These are phyloP conservation scores for Nemania serpens DNA, from an alignment of 2,329 filamentous ascomycete genomes.

Conservation along the genomic window DNA sequence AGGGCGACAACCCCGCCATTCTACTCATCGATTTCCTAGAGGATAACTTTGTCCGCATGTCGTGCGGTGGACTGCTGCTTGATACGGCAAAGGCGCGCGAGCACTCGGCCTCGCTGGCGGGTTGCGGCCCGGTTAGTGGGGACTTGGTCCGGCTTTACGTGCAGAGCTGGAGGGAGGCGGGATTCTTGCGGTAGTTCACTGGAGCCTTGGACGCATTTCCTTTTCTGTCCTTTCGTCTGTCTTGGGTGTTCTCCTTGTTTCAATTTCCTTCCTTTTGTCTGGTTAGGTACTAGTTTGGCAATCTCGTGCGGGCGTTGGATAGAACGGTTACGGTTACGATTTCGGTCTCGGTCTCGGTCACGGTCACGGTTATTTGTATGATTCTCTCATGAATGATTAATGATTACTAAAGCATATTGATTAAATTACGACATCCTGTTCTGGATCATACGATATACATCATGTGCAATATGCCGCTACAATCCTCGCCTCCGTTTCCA, in stretches of 20 bases:
- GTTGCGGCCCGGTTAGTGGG: slow-evolving; percentile 41
- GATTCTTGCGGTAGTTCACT: slow-evolving; percentile 18
- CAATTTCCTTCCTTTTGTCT: neutral
- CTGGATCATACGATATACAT: too few relatives aligned
- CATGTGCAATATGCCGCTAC: too few relatives aligned
- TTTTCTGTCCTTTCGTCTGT: neutral
- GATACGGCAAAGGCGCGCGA: slow-evolving; percentile 39
- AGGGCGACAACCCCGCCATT: slow-evolving; percentile 14
- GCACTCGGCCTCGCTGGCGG: slow-evolving; percentile 45
- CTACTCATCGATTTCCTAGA: slow-evolving; percentile 27
- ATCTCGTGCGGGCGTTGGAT: too few relatives aligned
- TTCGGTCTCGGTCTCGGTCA: too few relatives aligned
- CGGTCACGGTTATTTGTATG: too few relatives aligned
- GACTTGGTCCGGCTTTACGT: slow-evolving; percentile 43
- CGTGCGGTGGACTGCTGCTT: slow-evolving; percentile 22
- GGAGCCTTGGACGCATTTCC: neutral
- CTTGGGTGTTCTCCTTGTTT: neutral
- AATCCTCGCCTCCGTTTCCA: too few relatives aligned
- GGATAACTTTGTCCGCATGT: slow-evolving; percentile 21
- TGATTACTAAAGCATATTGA: too few relatives aligned
- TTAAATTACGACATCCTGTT: too few relatives aligned
- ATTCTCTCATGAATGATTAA: too few relatives aligned
- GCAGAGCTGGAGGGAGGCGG: slow-evolving; percentile 34
- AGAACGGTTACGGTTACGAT: too few relatives aligned
- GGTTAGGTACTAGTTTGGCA: too few relatives aligned